Percentiles rank a stretch among this genome's conserved stretches.
Conservation (phyloP, 78 protist species). For the Dictyostelium purpureum region DNA sequence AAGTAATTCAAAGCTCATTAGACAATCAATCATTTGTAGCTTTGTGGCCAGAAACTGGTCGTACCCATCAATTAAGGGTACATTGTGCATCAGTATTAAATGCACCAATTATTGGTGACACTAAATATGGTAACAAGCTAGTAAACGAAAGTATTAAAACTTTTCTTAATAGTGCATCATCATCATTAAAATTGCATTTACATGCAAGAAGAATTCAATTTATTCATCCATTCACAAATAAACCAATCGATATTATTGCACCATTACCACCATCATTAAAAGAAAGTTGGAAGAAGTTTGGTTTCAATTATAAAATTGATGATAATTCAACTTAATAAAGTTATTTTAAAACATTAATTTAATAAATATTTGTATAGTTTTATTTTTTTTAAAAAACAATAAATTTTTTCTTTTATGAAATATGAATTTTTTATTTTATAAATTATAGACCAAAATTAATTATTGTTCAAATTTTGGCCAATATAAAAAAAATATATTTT, state of each 20-base stretch:
- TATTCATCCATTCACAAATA: slow-evolving; percentile 67
- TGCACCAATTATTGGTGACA: slow-evolving; percentile 68
- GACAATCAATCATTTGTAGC: slow-evolving; percentile 34
- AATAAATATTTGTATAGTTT: background rate
- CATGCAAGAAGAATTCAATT: slow-evolving; percentile 76
- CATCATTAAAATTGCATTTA: slow-evolving; percentile 39
- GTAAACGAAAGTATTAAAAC: background rate
- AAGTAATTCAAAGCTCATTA: slow-evolving; percentile 27
- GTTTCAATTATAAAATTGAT: slow-evolving; percentile 10
- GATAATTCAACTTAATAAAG: background rate
- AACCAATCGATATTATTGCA: slow-evolving; percentile 46
- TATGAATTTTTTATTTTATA: background rate
- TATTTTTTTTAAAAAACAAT: background rate
- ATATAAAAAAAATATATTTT: too few relatives aligned
- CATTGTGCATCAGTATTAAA: slow-evolving; percentile 65
- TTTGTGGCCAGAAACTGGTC: slow-evolving; percentile 80
- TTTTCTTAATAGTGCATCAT: background rate
- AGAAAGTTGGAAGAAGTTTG: slow-evolving; percentile 42
- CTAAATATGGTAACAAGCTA: slow-evolving; percentile 30
- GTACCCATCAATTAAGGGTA: slow-evolving; percentile 78
- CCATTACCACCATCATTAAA: slow-evolving; percentile 13
- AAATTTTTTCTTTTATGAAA: background rate
- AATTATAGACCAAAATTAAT: too few relatives aligned
- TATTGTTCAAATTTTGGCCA: too few relatives aligned
- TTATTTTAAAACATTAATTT: background rate